phyloP scores from a whole-genome alignment of 2,329 filamentous ascomycete species.

The Pseudogymnoascus sp. region DNA sequence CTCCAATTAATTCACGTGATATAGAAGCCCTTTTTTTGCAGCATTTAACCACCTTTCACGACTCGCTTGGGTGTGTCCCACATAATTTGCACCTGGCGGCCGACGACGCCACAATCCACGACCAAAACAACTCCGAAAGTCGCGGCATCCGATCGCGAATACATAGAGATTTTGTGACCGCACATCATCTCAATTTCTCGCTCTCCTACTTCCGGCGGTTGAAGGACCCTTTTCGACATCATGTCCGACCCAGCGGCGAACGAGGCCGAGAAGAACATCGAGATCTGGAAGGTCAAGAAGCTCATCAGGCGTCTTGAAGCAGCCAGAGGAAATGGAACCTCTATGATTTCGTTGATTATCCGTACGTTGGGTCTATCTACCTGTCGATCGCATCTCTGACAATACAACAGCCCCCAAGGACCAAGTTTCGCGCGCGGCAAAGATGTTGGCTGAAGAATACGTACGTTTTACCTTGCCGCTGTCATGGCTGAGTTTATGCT shows the following conservation, averaged over 20 bases:
- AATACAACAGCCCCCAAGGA: constrained; percentile 74
- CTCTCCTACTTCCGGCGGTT: constrained; percentile 1
- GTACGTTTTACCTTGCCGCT: constrained; percentile 44
- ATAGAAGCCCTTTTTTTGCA: constrained; percentile 6
- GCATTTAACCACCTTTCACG: constrained; percentile 4
- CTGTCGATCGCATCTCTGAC: constrained; percentile 25
- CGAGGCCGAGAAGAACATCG: constrained; percentile 96
- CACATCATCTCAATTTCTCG: background rate
- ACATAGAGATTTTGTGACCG: constrained; percentile 6
- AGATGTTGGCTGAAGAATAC: constrained; percentile 99
- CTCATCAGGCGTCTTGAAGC: constrained; percentile 97
- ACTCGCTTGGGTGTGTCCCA: constrained; percentile 4
- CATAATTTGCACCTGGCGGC: constrained; percentile 4
- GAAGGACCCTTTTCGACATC: constrained; percentile 34
- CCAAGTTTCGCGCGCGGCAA: constrained; percentile 88
- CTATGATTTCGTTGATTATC: constrained; percentile 99
- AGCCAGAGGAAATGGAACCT: constrained; percentile 95
- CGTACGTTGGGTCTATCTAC: constrained; percentile 47
- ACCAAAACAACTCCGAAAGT: constrained; percentile 5
- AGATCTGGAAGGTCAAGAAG: constrained; percentile 98
- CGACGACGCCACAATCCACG: constrained; percentile 7
- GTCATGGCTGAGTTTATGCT: constrained; percentile 15
- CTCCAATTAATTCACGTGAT: constrained; percentile 5
- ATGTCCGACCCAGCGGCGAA: constrained; percentile 83
- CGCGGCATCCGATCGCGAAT: constrained; percentile 7